These are phyloP conservation scores for Globisporangium cederbergense DNA, from an alignment of 352 stramenopile genomes.

Conservation along the genomic window DNA sequence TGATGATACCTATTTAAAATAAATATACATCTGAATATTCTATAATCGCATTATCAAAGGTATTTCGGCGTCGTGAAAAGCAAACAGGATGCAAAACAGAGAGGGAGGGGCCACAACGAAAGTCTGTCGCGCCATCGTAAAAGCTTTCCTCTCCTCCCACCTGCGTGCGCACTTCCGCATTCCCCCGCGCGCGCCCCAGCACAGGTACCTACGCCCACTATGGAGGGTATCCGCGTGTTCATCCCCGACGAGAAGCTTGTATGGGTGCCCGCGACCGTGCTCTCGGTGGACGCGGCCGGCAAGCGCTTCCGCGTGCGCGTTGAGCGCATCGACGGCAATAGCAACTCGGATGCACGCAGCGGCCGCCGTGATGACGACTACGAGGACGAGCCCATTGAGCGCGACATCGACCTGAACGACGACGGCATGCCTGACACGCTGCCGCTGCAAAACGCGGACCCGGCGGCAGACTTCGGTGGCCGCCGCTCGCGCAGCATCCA, in stretches of 20 bases:
- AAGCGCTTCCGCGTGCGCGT: conserved; percentile 71
- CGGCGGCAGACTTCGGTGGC: neutral
- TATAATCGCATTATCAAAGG: too few relatives aligned
- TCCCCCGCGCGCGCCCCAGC: neutral
- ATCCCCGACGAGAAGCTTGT: conserved; percentile 77
- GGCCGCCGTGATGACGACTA: conserved; percentile 21
- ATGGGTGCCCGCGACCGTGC: conserved; percentile 78
- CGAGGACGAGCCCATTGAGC: conserved; percentile 31
- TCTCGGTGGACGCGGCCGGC: conserved; percentile 52
- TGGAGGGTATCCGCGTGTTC: conserved; percentile 82
- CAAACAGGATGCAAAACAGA: too few relatives aligned
- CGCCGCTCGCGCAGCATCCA: conserved; percentile 12
- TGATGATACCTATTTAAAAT: neutral
- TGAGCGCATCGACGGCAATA: conserved; percentile 14
- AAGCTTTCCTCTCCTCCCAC: neutral
- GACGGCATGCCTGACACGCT: conserved; percentile 76
- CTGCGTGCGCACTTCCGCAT: conserved; percentile 6
- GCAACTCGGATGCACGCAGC: conserved; percentile 10
- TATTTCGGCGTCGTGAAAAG: too few relatives aligned
- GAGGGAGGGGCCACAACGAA: too few relatives aligned
- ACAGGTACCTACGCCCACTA: conserved; percentile 12
- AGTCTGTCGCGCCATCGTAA: too few relatives aligned
- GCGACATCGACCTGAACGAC: conserved; percentile 61
- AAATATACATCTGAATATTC: too few relatives aligned
- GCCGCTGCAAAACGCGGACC: conserved; percentile 63